Conservation (phyloP, 805 yeast genomes). For the Nakazawaea peltata region DNA sequence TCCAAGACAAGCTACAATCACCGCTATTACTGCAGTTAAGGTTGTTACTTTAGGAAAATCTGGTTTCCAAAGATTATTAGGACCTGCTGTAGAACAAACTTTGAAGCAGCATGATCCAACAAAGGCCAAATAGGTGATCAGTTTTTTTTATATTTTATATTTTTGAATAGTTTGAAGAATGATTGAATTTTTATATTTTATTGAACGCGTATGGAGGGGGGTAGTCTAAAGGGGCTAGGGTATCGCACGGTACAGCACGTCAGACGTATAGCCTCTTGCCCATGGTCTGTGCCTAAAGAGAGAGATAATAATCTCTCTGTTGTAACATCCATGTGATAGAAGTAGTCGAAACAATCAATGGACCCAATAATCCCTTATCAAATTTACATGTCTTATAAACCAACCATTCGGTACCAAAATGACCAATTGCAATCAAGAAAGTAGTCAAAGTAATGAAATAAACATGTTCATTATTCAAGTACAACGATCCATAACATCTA, state of each 20-base stretch:
- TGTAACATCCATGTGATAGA: constrained; percentile 75
- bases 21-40: constrained; percentile 64
- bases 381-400: constrained; percentile 70
- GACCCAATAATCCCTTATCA: constrained; percentile 87
- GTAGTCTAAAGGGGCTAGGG: too few relatives aligned
- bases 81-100: constrained; percentile 81
- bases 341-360: constrained; percentile 70
- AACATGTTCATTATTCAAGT: constrained; percentile 59
- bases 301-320: constrained; percentile 57
- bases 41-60: constrained; percentile 90
- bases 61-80: constrained; percentile 89
- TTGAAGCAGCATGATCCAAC: constrained; percentile 85
- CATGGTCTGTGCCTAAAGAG: background rate
- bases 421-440: constrained; percentile 74
- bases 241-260: too few relatives aligned
- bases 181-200: too few relatives aligned
- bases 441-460: constrained; percentile 76
- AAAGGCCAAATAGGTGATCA: constrained; percentile 16
- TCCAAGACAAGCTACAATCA: constrained; percentile 92
- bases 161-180: too few relatives aligned
- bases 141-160: too few relatives aligned
- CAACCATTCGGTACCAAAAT: constrained; percentile 80
- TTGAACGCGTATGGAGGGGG: too few relatives aligned
- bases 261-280: too few relatives aligned
- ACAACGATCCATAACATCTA: constrained; percentile 81